These are phyloP conservation scores for Fusarium torulosum DNA, from an alignment of 2,329 filamentous ascomycete genomes.

Conservation along the genomic window DNA sequence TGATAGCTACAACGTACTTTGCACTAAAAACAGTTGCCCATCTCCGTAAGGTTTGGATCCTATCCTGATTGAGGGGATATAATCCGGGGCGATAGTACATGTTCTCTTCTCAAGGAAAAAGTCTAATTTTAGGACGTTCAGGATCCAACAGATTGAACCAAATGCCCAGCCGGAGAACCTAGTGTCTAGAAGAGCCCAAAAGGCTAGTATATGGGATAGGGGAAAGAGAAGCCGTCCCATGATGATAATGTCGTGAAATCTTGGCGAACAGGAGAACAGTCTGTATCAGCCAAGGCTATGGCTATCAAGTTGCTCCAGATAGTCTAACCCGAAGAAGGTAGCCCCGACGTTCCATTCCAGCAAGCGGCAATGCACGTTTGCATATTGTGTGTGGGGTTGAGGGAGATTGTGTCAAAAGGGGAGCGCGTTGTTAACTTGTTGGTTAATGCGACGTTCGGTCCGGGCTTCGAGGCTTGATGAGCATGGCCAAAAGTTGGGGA, in stretches of 20 bases:
- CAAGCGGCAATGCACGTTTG: constrained; percentile 38
- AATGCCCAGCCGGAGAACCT: constrained; percentile 22
- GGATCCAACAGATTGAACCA: background rate
- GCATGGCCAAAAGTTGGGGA: constrained; percentile 36
- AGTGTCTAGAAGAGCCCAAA: constrained; percentile 9
- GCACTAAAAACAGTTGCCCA: constrained; percentile 24
- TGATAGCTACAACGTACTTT: constrained; percentile 23
- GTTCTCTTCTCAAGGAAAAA: background rate
- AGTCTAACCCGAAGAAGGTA: constrained; percentile 22
- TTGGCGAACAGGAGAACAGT: constrained; percentile 20
- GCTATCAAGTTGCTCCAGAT: constrained; percentile 4
- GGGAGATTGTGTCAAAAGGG: constrained; percentile 34
- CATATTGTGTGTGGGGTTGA: constrained; percentile 35
- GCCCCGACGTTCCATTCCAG: constrained; percentile 33
- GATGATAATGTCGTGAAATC: constrained; percentile 24
- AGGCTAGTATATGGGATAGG: constrained; percentile 9
- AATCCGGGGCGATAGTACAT: constrained; percentile 3
- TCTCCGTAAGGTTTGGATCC: constrained; percentile 18
- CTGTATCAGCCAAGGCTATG: constrained; percentile 10
- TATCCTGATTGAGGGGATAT: constrained; percentile 19
- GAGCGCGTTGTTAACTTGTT: background rate
- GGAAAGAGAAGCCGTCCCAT: constrained; percentile 14
- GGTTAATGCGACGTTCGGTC: constrained; percentile 33
- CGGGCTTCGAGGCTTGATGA: background rate
- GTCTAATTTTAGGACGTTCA: constrained; percentile 10